Evolutionary conservation across 2,329 filamentous ascomycete species (phyloP), one percentile per base, ranked within the genome.

Genomic region (Myriosclerotinia duriaeana): DNA sequence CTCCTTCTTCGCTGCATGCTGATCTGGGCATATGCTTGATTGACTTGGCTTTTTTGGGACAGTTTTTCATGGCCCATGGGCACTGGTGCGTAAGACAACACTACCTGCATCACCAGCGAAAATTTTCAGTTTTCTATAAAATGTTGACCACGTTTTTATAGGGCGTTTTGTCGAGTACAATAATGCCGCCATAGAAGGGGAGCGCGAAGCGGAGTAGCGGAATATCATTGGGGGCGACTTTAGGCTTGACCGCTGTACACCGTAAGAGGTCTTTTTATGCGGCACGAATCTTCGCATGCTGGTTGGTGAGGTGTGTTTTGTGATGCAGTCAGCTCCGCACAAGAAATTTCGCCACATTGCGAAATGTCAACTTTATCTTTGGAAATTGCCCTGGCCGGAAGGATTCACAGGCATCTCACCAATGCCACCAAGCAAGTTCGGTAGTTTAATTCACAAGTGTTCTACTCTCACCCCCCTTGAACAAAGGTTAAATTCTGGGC

Each of bases 201-300:
- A 56, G 15, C 2, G 34, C 6, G n/a, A 26, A 56, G 20, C 7
- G 36, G n/a, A 1, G 15, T 17, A n/a, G 3, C 8, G 14, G 6
- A 20, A 22, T 9, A 20, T 30, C 5, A 9, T 30, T 26, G 14
- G 11, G 2, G 7, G 17, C 15, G 34, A 8, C 20, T 9, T 59
- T n/a, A 14, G 26, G 56, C 42, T 48, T 59, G 56, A 59, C 20
- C 42, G 17, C 56, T 34, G 44, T 36, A n/a, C 26, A 11, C 56
- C 14, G 44, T 36, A n/a, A 48, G 38, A 22, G 3, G 1, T 22
- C 8, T 48, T 9, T n/a, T 11, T 3, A 48, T 22, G 7, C 30
- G 30, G 30, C 30, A 34, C 30, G 30, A 34, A 34, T 34, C 6
- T 34, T 53, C 20, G 14, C 4, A 3, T 8, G 17, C 17, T 30